A percentile compares a stretch with the other conserved stretches of the same genome.
Evolutionary conservation across 192 early-diverging fungal species (phyloP).

Genomic region (Chytriomyces sp.): DNA sequence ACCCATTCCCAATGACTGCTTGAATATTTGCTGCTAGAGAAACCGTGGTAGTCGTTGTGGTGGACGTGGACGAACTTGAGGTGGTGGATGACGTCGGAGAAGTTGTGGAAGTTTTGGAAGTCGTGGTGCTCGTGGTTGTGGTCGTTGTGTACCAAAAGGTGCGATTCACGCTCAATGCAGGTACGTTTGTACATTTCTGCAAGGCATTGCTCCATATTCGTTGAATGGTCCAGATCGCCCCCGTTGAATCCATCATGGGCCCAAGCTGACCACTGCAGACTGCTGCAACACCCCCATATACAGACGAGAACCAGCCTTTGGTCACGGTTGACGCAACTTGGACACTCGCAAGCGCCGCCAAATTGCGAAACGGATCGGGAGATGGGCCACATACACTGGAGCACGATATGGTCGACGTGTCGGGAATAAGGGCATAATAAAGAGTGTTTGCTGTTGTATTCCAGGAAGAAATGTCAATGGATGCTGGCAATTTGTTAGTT

Average conservation of each 20-base stretch:
- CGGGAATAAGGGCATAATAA: neutral
- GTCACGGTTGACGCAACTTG: neutral
- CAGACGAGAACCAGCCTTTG: neutral
- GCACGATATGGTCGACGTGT: neutral
- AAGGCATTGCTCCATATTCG: constrained; percentile 5
- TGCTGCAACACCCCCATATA: neutral
- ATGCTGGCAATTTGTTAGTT: neutral
- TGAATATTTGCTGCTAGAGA: too few relatives aligned
- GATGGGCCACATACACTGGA: neutral
- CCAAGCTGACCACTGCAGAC: neutral
- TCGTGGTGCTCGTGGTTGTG: neutral
- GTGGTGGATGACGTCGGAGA: neutral
- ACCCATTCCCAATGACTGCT: too few relatives aligned
- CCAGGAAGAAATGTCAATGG: neutral
- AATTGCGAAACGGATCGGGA: constrained; percentile 1
- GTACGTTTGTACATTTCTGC: neutral
- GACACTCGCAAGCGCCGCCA: neutral
- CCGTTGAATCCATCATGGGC: neutral
- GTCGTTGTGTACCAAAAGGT: neutral
- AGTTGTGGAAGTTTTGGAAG: neutral
- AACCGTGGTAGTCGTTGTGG: neutral
- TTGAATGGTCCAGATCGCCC: neutral
- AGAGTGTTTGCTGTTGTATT: neutral
- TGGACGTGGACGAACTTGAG: neutral
- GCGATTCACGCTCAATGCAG: neutral